Evolutionary conservation across 495 filamentous ascomycete species (phyloP).

Genomic region (Neurospora sp.): DNA sequence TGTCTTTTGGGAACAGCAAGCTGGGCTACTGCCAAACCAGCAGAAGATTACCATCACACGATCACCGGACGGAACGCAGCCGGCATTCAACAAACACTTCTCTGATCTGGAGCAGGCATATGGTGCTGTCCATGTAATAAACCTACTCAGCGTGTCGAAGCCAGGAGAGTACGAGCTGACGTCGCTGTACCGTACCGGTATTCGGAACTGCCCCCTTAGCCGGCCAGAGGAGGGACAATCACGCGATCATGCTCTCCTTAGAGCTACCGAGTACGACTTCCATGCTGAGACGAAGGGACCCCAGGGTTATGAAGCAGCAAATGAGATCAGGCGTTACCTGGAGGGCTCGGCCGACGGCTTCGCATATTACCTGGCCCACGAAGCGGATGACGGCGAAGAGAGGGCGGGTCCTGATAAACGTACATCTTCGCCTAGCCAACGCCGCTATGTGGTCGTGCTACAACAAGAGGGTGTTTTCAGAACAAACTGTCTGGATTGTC

Average conservation of each 20-base stretch:
- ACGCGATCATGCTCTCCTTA: conserved; percentile 60
- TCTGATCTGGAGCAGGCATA: conserved; percentile 72
- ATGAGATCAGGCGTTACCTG: conserved; percentile 63
- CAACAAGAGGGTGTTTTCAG: conserved; percentile 93
- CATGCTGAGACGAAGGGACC: conserved; percentile 87
- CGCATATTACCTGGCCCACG: conserved; percentile 80
- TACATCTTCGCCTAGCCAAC: conserved; percentile 17
- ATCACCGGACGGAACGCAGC: conserved; percentile 82
- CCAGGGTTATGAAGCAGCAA: conserved; percentile 78
- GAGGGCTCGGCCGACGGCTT: conserved; percentile 72
- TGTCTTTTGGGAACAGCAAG: conserved; percentile 91
- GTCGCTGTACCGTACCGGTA: conserved; percentile 63
- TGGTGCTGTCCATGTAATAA: conserved; percentile 82
- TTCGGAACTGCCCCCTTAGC: conserved; percentile 58
- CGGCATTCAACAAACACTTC: conserved; percentile 93
- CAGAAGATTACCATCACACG: conserved; percentile 91
- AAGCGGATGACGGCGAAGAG: conserved; percentile 39
- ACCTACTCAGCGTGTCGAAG: conserved; percentile 81
- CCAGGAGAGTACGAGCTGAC: conserved; percentile 75
- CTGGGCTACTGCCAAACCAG: conserved; percentile 80
- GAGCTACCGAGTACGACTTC: conserved; percentile 84
- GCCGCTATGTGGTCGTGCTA: conserved; percentile 56
- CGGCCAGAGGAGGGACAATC: conserved; percentile 31
- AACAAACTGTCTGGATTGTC: conserved; percentile 92
- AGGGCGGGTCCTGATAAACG: not conserved